Conservation (phyloP, 129 eudicot genomes). For the Lactuca sativa region DNA sequence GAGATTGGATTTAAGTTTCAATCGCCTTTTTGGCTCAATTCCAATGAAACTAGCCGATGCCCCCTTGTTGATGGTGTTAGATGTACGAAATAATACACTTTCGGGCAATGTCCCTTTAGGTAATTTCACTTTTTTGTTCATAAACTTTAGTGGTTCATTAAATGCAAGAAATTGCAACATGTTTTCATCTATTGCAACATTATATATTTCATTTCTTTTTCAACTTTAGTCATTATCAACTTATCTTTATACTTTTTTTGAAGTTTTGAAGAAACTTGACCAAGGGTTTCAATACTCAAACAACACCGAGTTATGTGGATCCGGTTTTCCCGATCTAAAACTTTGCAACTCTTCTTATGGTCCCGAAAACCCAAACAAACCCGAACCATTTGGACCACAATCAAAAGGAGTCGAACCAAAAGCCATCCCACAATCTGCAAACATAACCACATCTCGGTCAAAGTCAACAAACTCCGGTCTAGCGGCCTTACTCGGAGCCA, state of each 20-base stretch:
- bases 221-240: neutral
- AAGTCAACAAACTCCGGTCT: conserved; percentile 43
- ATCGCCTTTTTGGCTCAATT: conserved; percentile 73
- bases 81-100: conserved; percentile 80
- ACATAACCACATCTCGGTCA: conserved; percentile 39
- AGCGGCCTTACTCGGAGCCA: conserved; percentile 47
- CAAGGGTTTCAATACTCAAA: conserved; percentile 84
- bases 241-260: conserved; percentile 3
- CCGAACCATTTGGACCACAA: conserved; percentile 66
- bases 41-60: conserved; percentile 66
- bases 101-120: conserved; percentile 93
- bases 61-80: conserved; percentile 64
- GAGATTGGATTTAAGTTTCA: conserved; percentile 82
- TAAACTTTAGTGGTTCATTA: neutral
- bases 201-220: neutral
- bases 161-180: too few species aligned
- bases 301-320: conserved; percentile 78
- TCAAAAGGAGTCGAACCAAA: conserved; percentile 45
- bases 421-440: conserved; percentile 80
- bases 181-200: neutral
- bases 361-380: conserved; percentile 45
- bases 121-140: conserved; percentile 21
- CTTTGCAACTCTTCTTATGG: conserved; percentile 47
- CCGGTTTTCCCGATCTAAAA: conserved; percentile 54
- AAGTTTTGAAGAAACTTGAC: conserved; percentile 79